These are phyloP conservation scores for Rhazya stricta DNA, from an alignment of 257 asterid species.

Conservation along the genomic window DNA sequence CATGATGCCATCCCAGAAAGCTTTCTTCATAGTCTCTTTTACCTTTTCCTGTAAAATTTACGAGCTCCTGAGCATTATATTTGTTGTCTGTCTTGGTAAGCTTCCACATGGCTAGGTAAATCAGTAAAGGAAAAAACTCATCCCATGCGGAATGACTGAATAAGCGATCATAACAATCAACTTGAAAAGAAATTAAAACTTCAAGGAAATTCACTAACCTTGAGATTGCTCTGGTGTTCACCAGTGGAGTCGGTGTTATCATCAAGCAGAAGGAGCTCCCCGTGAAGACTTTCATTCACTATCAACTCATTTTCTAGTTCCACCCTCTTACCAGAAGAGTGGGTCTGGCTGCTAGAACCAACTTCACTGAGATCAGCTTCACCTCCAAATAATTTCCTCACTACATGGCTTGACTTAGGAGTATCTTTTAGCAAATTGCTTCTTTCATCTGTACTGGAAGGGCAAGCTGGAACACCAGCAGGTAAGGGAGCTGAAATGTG, in stretches of 20 bases:
- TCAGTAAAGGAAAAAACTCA: not conserved
- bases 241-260: slow-evolving; percentile 30
- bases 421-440: slow-evolving; percentile 26
- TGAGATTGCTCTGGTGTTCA: slow-evolving; percentile 29
- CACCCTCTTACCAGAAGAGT: slow-evolving; percentile 34
- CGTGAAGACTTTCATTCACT: slow-evolving; percentile 86
- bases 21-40: slow-evolving; percentile 70
- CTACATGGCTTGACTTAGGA: slow-evolving; percentile 45
- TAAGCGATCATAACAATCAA: not conserved
- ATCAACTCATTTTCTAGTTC: slow-evolving; percentile 68
- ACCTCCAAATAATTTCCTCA: slow-evolving; percentile 57
- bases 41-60: slow-evolving; percentile 49
- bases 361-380: slow-evolving; percentile 29
- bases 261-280: slow-evolving; percentile 43
- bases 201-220: slow-evolving; percentile 39
- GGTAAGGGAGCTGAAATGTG: slow-evolving; percentile 36
- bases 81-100: not conserved
- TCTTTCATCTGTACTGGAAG: slow-evolving; percentile 33
- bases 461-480: slow-evolving; percentile 24
- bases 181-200: not conserved
- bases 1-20: slow-evolving; percentile 88
- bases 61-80: not conserved
- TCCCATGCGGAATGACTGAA: not conserved
- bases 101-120: not conserved
- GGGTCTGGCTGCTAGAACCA: slow-evolving; percentile 19